Evolutionary conservation across 257 asterid species (phyloP).

Genomic region (Orobanche coerulescens): DNA sequence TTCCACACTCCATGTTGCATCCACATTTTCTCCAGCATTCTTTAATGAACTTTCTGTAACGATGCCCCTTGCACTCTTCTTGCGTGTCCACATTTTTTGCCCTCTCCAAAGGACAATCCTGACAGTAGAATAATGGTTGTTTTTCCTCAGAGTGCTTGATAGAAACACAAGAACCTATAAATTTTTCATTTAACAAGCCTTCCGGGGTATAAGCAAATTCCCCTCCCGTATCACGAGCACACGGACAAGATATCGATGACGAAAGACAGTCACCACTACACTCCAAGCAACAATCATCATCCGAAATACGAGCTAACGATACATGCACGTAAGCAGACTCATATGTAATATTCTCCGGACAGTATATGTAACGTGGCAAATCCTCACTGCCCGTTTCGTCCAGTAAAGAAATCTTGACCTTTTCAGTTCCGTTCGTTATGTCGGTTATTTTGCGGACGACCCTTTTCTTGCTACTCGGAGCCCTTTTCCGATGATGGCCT

Average conservation of each 20-base stretch:
- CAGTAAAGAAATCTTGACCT: conserved; percentile 42
- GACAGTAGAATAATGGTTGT: conserved; percentile 37
- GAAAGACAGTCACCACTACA: conserved; percentile 64
- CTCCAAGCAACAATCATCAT: conserved; percentile 57
- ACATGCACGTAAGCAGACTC: conserved; percentile 51
- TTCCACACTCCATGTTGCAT: conserved; percentile 64
- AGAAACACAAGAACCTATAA: conserved; percentile 39
- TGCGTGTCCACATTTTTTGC: conserved; percentile 33
- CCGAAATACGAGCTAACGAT: conserved; percentile 61
- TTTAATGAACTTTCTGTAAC: conserved; percentile 55
- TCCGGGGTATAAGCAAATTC: conserved; percentile 63
- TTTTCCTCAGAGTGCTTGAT: conserved; percentile 34
- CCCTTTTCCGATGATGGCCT: conserved; percentile 15
- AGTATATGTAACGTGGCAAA: conserved; percentile 38
- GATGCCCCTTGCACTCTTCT: conserved; percentile 55
- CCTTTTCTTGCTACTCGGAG: conserved; percentile 17
- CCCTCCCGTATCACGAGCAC: conserved; percentile 77
- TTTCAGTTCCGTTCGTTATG: conserved; percentile 54
- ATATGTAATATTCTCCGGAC: conserved; percentile 34
- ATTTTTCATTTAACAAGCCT: conserved; percentile 47
- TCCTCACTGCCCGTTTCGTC: conserved; percentile 44
- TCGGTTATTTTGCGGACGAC: conserved; percentile 24
- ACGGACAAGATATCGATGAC: conserved; percentile 53
- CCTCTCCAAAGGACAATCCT: conserved; percentile 76
- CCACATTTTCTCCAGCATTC: conserved; percentile 92